phyloP scores from a whole-genome alignment of 257 asterid genomes.

The Orobanche coerulescens region DNA sequence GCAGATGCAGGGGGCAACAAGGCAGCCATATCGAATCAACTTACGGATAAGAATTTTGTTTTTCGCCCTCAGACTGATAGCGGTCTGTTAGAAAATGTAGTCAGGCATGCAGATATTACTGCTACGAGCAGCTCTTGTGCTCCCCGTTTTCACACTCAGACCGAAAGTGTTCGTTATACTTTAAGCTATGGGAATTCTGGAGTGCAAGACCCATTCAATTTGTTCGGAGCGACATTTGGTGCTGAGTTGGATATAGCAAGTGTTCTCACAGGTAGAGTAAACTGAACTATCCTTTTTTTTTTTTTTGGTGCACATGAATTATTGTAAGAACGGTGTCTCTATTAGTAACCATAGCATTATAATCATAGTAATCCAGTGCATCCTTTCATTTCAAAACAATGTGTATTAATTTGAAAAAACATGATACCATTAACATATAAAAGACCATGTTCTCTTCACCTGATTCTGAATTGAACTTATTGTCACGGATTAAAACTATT shows the following conservation, averaged over 20 bases:
- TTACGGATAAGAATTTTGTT: not conserved
- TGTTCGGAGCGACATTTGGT: conserved; percentile 21
- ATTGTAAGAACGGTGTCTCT: not conserved
- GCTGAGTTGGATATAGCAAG: conserved; percentile 9
- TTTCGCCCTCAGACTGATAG: no score
- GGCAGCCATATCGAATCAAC: conserved; percentile 11
- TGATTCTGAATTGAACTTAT: no score
- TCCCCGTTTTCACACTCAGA: conserved; percentile 16
- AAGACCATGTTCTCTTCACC: no score
- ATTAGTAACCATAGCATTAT: not conserved
- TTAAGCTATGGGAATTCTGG: conserved; percentile 21
- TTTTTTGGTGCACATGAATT: not conserved
- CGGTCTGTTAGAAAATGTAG: conserved; percentile 7
- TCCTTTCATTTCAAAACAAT: not conserved
- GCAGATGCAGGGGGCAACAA: conserved; percentile 34
- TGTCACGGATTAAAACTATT: no score
- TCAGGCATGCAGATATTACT: not conserved
- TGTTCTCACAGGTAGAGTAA: conserved; percentile 25
- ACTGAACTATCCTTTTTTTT: conserved; percentile 3
- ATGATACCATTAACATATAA: not conserved
- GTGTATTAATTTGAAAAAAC: not conserved
- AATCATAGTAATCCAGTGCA: no score
- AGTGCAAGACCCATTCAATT: conserved; percentile 8
- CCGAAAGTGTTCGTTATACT: conserved; percentile 21
- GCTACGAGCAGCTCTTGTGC: conserved; percentile 20